phyloP scores from a whole-genome alignment of 768 basidiomycete species.

The Lactarius sp. region DNA sequence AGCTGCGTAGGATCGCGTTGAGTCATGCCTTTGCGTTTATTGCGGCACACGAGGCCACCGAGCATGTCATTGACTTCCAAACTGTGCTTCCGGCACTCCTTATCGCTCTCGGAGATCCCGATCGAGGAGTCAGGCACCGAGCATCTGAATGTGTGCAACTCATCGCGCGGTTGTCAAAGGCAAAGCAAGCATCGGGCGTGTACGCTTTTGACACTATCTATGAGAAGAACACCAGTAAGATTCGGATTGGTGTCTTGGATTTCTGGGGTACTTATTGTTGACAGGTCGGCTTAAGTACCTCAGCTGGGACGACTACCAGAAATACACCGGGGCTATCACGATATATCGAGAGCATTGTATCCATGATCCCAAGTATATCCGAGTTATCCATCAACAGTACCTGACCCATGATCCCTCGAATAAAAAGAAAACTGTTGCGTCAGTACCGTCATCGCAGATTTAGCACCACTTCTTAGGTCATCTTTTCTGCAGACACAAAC shows the following conservation, averaged over 20 bases:
- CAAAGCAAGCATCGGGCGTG: conserved; percentile 46
- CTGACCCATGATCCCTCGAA: conserved; percentile 46
- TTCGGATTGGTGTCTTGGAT: background rate
- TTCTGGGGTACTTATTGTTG: conserved; percentile 1
- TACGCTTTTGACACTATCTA: conserved; percentile 76
- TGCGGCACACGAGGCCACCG: conserved; percentile 55
- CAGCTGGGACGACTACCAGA: conserved; percentile 55
- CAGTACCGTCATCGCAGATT: conserved; percentile 28
- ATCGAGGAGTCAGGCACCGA: conserved; percentile 41
- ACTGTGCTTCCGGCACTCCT: conserved; percentile 68
- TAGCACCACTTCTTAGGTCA: background rate
- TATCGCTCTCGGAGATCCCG: conserved; percentile 49
- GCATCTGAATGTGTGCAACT: conserved; percentile 54
- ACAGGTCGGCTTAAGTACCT: conserved; percentile 58
- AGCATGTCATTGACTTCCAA: conserved; percentile 69
- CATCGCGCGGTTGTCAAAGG: conserved; percentile 38
- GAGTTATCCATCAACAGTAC: conserved; percentile 55
- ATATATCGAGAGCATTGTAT: conserved; percentile 50
- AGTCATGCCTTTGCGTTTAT: conserved; percentile 78
- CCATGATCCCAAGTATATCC: conserved; percentile 56
- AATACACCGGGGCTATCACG: conserved; percentile 51
- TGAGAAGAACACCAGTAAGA: conserved; percentile 52
- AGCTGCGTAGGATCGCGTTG: conserved; percentile 53
- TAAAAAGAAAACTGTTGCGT: conserved; percentile 52
- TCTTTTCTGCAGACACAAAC: conserved; percentile 50